Evolutionary conservation across 345 rosid genomes (phyloP).

Genomic region (Abelmoschus esculentus): DNA sequence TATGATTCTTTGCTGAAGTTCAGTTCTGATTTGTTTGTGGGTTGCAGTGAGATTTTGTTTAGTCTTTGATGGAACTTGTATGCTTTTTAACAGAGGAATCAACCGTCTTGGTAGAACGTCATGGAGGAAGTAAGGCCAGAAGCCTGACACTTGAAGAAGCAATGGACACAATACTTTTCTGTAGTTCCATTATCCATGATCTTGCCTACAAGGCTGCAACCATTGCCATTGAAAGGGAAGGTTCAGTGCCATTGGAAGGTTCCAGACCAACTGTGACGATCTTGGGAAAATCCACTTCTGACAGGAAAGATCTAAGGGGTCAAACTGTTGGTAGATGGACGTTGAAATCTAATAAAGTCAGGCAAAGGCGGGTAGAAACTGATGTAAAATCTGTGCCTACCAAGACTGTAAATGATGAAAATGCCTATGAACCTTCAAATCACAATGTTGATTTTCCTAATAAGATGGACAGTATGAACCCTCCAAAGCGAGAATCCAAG

Average conservation of each 20-base stretch:
- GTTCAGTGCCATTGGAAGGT: conserved; percentile 40
- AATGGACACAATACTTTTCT: conserved; percentile 79
- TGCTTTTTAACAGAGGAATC: conserved; percentile 54
- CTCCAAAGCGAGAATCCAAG: conserved; percentile 85
- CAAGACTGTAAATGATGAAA: conserved; percentile 76
- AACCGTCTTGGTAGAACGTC: conserved; percentile 53
- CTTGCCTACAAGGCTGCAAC: conserved; percentile 78
- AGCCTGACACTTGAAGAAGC: conserved; percentile 97
- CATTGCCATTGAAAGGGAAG: conserved; percentile 62
- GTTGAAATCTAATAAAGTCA: conserved; percentile 47
- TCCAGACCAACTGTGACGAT: conserved; percentile 62
- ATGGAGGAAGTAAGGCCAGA: conserved; percentile 52
- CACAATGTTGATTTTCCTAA: conserved; percentile 56
- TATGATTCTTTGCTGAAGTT: conserved; percentile 6
- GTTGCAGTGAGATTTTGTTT: conserved; percentile 1
- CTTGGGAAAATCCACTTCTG: conserved; percentile 52
- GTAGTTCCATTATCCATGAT: conserved; percentile 94
- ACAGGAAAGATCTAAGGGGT: conserved; percentile 41
- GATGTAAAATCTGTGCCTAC: conserved; percentile 31
- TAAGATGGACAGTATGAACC: conserved; percentile 54
- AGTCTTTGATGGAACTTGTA: conserved; percentile 17
- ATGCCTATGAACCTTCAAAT: conserved; percentile 46
- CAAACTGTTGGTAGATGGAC: conserved; percentile 40
- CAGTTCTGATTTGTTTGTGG: conserved; percentile 6
- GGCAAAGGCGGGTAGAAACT: conserved; percentile 50